Evolutionary conservation across 306 rosid genomes (phyloP), one percentile per base, ranked within the genome.

Genomic region (Alnus rubra): DNA sequence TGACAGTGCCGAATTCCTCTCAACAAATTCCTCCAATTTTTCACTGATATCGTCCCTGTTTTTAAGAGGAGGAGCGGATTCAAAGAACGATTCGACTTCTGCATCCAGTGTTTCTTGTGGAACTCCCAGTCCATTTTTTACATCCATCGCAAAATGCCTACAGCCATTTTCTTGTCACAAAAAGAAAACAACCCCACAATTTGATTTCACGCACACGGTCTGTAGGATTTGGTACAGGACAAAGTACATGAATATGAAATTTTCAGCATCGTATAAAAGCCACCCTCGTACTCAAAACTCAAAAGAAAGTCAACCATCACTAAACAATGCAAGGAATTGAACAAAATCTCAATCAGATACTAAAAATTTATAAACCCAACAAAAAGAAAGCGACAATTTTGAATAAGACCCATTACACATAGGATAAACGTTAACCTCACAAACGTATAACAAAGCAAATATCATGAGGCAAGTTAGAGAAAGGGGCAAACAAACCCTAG

Each of bases 51-150:
- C 88, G 60, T 51, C 45, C 6, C 84, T 81, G 75, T 74, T 80
- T 54, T 77, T 84, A 67, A 91, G 64, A 68, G 98, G 92, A 73
- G 97, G 98, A 85, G 98, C 97, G 2, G 95, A 92, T 71, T 87
- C 90, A 55, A 91, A 92, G 82, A 94, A 94, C 13, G 97, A 75
- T 56, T 88, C 82, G 71, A 88, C 85, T 85, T 85, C 89, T 33
- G 84, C 77, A 79, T 84, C 89, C 58, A 87, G 77, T 47, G 79
- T 73, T 80, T 88, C 76, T 75, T 45, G 82, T 1, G 73, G 44
- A 74, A 67, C 78, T 71, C 85, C 84, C 59, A 35, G 28, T 85
- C 79, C 87, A 53, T 79, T 83, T 39, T 59, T 30, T 15, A 69
- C 71, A 83, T 88, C 93, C 98, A 94, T 94, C 71, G 75, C 30